These are phyloP conservation scores for Bromus sterilis DNA, from an alignment of 176 grass and related monocot genomes.

Conservation along the genomic window DNA sequence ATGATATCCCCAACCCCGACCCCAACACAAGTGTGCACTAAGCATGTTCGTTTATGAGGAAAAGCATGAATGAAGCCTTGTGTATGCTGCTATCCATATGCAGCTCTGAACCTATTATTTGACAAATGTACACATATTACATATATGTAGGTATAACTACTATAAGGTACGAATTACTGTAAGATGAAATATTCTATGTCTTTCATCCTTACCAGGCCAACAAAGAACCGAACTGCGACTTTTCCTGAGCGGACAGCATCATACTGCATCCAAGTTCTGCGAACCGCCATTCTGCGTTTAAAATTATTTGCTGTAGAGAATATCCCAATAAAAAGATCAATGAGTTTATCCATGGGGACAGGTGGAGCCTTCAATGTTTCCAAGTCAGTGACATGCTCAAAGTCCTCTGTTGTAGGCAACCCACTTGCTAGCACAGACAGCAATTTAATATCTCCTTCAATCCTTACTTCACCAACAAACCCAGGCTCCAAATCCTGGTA, in stretches of 20 bases:
- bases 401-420: slow-evolving; percentile 84
- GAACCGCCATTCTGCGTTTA: slow-evolving; percentile 91
- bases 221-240: slow-evolving; percentile 83
- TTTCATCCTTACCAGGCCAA: slow-evolving; percentile 83
- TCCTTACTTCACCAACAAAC: slow-evolving; percentile 90
- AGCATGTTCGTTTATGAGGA: background rate
- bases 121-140: background rate
- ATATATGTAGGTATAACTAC: background rate
- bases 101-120: background rate
- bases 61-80: background rate
- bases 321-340: slow-evolving; percentile 82
- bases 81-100: background rate
- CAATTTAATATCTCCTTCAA: slow-evolving; percentile 88
- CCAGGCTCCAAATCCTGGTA: slow-evolving; percentile 83
- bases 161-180: background rate
- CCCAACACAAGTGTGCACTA: background rate
- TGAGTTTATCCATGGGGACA: slow-evolving; percentile 48
- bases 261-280: slow-evolving; percentile 99
- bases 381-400: slow-evolving; percentile 85
- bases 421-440: slow-evolving; percentile 94
- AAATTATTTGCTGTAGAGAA: slow-evolving; percentile 99
- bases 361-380: slow-evolving; percentile 66
- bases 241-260: slow-evolving; percentile 74
- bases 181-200: background rate
- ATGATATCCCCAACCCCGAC: background rate